A percentile compares a stretch with the other conserved stretches of the same genome.
phyloP scores from a whole-genome alignment of 176 grass and related monocot genomes.

The Cenchrus fungigraminus region DNA sequence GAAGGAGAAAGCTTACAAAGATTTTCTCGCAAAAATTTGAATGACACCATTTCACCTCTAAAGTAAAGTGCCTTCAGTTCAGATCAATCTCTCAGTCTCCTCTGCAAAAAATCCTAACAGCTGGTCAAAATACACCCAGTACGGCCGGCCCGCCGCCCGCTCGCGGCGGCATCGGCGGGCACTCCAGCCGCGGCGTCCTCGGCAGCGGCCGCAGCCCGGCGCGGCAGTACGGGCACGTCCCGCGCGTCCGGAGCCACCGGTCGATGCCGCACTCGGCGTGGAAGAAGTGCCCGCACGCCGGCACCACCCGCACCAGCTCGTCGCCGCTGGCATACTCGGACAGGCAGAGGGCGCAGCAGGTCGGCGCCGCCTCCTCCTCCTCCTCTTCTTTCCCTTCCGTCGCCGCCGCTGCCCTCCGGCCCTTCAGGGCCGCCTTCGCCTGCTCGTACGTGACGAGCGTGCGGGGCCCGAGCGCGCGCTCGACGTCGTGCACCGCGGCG shows the following conservation, averaged over 20 bases:
- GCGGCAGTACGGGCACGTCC: constrained; percentile 44
- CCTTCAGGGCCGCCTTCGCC: neutral
- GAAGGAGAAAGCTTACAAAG: too few species aligned
- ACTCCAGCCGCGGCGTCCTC: constrained; percentile 6
- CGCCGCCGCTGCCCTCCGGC: neutral
- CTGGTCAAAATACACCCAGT: neutral
- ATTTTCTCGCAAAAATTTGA: too few species aligned
- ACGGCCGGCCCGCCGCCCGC: neutral
- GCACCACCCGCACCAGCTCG: constrained; percentile 50
- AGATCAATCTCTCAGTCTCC: too few species aligned
- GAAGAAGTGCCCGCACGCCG: constrained; percentile 61
- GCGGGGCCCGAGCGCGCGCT: constrained; percentile 16
- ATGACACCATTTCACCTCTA: too few species aligned
- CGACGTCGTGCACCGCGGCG: constrained; percentile 45
- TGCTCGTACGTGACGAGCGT: constrained; percentile 41
- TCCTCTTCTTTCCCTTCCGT: too few species aligned
- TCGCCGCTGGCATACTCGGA: constrained; percentile 5
- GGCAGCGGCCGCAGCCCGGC: neutral
- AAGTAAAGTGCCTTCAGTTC: too few species aligned
- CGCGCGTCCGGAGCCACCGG: constrained; percentile 37
- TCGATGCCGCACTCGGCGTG: constrained; percentile 47
- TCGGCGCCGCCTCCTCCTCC: too few species aligned
- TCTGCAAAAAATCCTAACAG: too few species aligned
- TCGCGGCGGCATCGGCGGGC: constrained; percentile 39
- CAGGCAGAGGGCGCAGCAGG: constrained; percentile 27